Conservation (phyloP, 345 rosid species). For the Streptanthus diversifolius region DNA sequence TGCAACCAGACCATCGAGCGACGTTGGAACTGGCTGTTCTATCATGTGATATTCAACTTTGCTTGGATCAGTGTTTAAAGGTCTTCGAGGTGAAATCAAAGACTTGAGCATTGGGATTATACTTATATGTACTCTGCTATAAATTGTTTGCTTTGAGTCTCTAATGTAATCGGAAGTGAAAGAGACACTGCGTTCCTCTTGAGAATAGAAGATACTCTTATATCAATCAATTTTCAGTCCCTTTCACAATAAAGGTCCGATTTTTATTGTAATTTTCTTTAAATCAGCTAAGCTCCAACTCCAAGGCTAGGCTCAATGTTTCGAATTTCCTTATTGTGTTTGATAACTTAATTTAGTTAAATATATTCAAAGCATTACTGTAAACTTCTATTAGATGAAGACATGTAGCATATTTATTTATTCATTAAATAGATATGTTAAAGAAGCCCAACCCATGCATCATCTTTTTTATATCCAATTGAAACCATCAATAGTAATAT, state of each 20-base stretch:
- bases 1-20: conserved; percentile 4
- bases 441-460: too few species aligned
- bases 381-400: neutral
- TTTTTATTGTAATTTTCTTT: neutral
- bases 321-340: neutral
- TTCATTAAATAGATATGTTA: too few species aligned
- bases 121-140: conserved; percentile 4
- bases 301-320: neutral
- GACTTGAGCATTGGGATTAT: conserved; percentile 23
- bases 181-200: neutral
- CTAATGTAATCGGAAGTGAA: conserved; percentile 13
- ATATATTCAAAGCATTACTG: neutral
- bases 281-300: neutral
- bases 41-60: conserved; percentile 13
- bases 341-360: neutral
- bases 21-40: conserved; percentile 4
- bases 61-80: conserved; percentile 12
- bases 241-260: neutral
- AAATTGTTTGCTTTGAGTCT: conserved; percentile 13
- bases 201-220: neutral
- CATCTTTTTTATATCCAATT: too few species aligned
- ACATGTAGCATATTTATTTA: neutral
- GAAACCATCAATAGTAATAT: too few species aligned
- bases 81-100: conserved; percentile 17
- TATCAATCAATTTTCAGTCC: conserved; percentile 5